phyloP scores from a whole-genome alignment of 768 basidiomycete species.

The Boletus vermiculosoides region DNA sequence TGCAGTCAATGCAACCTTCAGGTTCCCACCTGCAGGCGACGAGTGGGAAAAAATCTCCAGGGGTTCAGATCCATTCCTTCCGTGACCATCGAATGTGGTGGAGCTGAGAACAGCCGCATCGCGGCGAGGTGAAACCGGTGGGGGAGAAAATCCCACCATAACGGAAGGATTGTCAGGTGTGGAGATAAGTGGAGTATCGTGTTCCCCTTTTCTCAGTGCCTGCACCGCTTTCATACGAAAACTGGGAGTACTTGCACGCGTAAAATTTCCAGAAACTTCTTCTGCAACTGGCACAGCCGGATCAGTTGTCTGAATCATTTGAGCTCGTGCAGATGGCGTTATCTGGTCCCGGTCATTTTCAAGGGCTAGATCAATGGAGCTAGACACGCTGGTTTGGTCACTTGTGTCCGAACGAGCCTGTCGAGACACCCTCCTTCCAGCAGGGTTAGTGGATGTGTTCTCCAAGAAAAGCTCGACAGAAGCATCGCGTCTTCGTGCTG shows the following conservation, averaged over 20 bases:
- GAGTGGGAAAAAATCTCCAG: background rate
- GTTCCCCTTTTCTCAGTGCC: background rate
- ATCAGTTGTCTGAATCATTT: conserved; percentile 1
- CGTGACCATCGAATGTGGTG: conserved; percentile 11
- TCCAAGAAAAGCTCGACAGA: background rate
- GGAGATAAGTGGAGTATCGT: background rate
- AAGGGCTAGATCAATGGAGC: conserved; percentile 12
- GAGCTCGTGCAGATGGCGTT: background rate
- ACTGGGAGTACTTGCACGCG: background rate
- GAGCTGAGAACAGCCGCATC: conserved; percentile 3
- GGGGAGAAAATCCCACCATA: background rate
- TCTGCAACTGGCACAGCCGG: conserved; percentile 3
- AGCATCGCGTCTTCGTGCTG: conserved; percentile 2
- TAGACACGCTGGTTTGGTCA: conserved; percentile 4
- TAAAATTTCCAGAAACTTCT: background rate
- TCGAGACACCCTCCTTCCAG: background rate
- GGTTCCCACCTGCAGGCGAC: background rate
- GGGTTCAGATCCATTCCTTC: background rate
- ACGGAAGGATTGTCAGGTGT: background rate
- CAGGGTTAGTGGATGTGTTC: background rate
- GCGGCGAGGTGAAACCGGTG: background rate
- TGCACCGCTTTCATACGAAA: background rate
- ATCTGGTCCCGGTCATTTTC: background rate
- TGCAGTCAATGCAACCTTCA: background rate
- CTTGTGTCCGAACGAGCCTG: background rate